These are phyloP conservation scores for Danielia reshetovae DNA, from an alignment of 805 yeast species.

Conservation along the genomic window DNA sequence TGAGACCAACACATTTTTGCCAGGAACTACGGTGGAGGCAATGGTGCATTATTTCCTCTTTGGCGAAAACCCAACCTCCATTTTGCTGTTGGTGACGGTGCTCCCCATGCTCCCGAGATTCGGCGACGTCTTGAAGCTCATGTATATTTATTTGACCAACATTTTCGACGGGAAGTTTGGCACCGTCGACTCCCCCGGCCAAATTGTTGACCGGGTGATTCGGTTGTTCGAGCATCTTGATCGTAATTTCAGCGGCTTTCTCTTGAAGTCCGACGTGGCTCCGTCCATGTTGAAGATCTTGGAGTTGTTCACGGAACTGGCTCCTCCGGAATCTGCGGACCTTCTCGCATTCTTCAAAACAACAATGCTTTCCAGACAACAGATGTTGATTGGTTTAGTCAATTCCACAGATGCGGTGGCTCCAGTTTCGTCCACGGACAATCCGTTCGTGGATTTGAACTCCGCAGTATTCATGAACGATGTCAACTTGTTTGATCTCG, in stretches of 20 bases:
- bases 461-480: conserved; percentile 50
- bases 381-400: conserved; percentile 27
- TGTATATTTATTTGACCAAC: conserved; percentile 15
- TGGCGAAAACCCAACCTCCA: conserved; percentile 11
- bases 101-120: conserved; percentile 37
- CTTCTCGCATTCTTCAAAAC: conserved; percentile 51
- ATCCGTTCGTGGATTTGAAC: conserved; percentile 28
- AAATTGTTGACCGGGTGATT: conserved; percentile 49
- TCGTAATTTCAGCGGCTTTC: conserved; percentile 62
- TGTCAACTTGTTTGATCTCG: conserved; percentile 49
- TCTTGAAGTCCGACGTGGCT: conserved; percentile 59
- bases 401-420: conserved; percentile 8
- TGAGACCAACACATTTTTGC: conserved; percentile 28
- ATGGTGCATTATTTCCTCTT: conserved; percentile 68
- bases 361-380: conserved; percentile 49
- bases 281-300: conserved; percentile 55
- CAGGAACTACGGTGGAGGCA: conserved; percentile 63
- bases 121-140: conserved; percentile 23
- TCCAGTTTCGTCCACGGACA: conserved; percentile 1
- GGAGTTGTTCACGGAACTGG: conserved; percentile 44
- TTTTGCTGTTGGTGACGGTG: conserved; percentile 18
- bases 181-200: conserved; percentile 16
- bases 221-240: conserved; percentile 53
- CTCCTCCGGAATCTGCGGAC: conserved; percentile 13
- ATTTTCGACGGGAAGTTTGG: conserved; percentile 24